Evolutionary conservation across 1,139 yeast species (phyloP).

Genomic region (Taphrina wiesneri): DNA sequence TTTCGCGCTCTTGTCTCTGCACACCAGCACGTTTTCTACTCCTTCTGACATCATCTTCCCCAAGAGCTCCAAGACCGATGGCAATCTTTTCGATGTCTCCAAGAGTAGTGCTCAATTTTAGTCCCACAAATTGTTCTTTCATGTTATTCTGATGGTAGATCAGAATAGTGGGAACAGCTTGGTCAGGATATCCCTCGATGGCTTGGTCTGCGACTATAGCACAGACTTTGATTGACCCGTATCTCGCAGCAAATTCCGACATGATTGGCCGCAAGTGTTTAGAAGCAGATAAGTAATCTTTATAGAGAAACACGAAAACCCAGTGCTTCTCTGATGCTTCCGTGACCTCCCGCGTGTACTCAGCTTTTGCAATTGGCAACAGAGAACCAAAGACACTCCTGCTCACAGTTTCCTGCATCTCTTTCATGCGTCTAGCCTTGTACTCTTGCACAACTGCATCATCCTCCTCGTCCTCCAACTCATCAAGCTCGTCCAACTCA

Average conservation of each 20-base stretch:
- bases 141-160: constrained; percentile 59
- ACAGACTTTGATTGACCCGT: constrained; percentile 82
- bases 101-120: constrained; percentile 18
- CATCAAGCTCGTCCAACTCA: constrained; percentile 63
- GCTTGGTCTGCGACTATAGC: constrained; percentile 88
- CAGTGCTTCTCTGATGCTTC: constrained; percentile 62
- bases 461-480: constrained; percentile 56
- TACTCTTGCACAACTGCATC: constrained; percentile 71
- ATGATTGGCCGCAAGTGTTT: constrained; percentile 35
- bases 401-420: constrained; percentile 61
- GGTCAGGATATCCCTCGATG: constrained; percentile 84
- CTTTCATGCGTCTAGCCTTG: constrained; percentile 72
- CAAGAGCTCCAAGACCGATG: constrained; percentile 23
- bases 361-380: constrained; percentile 76
- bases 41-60: constrained; percentile 29
- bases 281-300: constrained; percentile 37
- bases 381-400: constrained; percentile 75
- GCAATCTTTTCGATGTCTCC: constrained; percentile 24
- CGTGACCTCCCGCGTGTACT: constrained; percentile 82
- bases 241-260: constrained; percentile 55
- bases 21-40: constrained; percentile 24
- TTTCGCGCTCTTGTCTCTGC: constrained; percentile 3
- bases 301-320: constrained; percentile 72
- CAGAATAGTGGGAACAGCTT: constrained; percentile 85
- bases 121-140: constrained; percentile 33